Evolutionary conservation across 331 rosid species (phyloP).

Genomic region (Malus hybrid): DNA sequence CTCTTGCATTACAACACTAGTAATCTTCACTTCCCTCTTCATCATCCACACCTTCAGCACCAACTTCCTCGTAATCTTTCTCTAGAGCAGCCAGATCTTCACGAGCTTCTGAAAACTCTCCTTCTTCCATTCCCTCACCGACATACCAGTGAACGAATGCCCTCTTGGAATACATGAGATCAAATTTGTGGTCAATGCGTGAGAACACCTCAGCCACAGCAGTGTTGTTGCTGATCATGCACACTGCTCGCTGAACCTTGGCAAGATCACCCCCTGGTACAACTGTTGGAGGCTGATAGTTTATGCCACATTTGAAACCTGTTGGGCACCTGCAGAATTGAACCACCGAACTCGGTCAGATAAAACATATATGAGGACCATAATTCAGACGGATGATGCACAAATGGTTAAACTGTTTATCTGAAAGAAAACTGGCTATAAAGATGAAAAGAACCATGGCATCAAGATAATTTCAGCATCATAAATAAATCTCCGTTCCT

Average conservation of each 20-base stretch:
- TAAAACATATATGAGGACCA: background rate
- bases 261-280: slow-evolving; percentile 97
- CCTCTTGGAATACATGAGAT: slow-evolving; percentile 97
- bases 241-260: slow-evolving; percentile 93
- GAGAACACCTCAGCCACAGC: slow-evolving; percentile 99
- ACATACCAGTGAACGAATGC: slow-evolving; percentile 99
- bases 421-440: background rate
- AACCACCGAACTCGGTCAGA: background rate
- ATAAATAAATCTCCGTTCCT: too few species aligned
- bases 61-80: slow-evolving; percentile 97
- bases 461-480: background rate
- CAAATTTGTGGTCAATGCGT: slow-evolving; percentile 93
- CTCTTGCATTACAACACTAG: slow-evolving; percentile 23
- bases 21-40: slow-evolving; percentile 83
- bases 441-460: too few species aligned
- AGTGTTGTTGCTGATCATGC: slow-evolving; percentile 99
- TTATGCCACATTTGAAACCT: slow-evolving; percentile 96
- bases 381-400: background rate
- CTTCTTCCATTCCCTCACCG: slow-evolving; percentile 99
- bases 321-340: slow-evolving; percentile 81
- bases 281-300: slow-evolving; percentile 97
- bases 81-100: slow-evolving; percentile 99
- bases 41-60: slow-evolving; percentile 91
- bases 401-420: background rate
- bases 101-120: slow-evolving; percentile 98